Evolutionary conservation across 805 yeast genomes (phyloP), one percentile per base, ranked within the genome.

Genomic region (Barnettozyma pratensis): DNA sequence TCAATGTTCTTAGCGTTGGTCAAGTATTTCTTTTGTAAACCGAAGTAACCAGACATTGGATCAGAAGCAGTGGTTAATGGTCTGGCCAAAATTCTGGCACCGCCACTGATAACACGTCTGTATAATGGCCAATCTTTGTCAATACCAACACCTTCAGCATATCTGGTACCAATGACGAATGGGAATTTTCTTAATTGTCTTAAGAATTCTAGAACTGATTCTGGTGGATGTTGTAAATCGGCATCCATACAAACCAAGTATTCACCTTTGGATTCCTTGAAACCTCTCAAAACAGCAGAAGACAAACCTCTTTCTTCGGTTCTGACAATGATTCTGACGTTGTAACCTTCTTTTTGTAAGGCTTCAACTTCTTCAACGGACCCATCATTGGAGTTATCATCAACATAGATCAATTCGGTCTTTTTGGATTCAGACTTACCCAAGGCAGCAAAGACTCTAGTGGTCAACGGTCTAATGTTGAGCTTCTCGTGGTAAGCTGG

Each of bases 31-130:
- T 72, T 74, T 54, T 74, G 79, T 45, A 75, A 59, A 40, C 80
- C 80, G 52, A 75, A 75, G 60, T 73, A 75, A 12, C 80, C 80
- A 57, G 74, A 68, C 80, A 75, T 75, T 53, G 80, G 80, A 56
- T 75, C 80, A 44, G 75, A 70, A 12, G 77, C 79, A n/a, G 70
- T 59, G 25, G 80, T 75, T 52, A 75, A 64, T 27, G 80, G 80
- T 54, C 67, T 70, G 12, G 79, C 79, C 59, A 75, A 57, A 57
- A 69, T 58, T 55, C 80, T 69, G 11, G 80, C 80, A 48, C 78
- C 76, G 4, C 73, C 65, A 35, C 75, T 70, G 46, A 75, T 74
- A 35, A 75, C 70, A 56, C 79, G 71, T 53, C 80, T 69, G 63
- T 73, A 70, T 47, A 75, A 55, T 34, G 79, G 79, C 80, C 80